Evolutionary conservation across 2,329 filamentous ascomycete species (phyloP), one percentile per base, ranked within the genome.

Genomic region (Colletotrichum tamarilloi): DNA sequence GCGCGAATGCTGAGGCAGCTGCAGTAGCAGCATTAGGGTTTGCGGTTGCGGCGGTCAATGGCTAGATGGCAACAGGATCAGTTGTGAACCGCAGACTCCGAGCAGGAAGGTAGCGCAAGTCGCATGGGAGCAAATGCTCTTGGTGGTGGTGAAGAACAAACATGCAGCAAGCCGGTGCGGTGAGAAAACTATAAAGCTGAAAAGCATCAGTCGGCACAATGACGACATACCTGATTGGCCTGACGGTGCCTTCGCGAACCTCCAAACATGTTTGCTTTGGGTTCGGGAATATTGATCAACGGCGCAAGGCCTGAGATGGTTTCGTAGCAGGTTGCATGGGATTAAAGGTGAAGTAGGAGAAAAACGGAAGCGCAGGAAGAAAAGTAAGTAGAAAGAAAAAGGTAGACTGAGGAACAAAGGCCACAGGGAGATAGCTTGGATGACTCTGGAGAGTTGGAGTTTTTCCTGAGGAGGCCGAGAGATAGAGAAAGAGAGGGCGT

Each of bases 1-100:
- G 91, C 79, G 93, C 88, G 83, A 96, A 97, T 72, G 95, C 95
- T 81, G 94, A 93, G 74, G 91, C 91, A 73, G 95, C 95, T 69
- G 95, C 95, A 59, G 93, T 92, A 67, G 95, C 91, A 71, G 94
- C 95, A 79, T 92, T 92, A 68, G 93, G 88, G 79, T 91, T 92
- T 63, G 91, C 91, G 69, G 92, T 92, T 71, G 89, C 86, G 75
- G 88, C 86, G 72, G 89, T 92, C 74, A 92, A 84, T 76, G 91
- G 90, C 91, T 94, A 83, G 76, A 52, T 73, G 63, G 62, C 55
- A 56, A 42, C 67, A 26, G 75, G 28, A 60, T 75, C 49, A 63
- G 67, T 62, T 58, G 67, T 28, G 68, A 77, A 75, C 67, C 74
- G 63, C 24, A 73, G 52, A 28, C 19, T 14, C 24, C 24, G 3